Evolutionary conservation across 306 rosid species (phyloP).

Genomic region (Lathyrus tuberosus): DNA sequence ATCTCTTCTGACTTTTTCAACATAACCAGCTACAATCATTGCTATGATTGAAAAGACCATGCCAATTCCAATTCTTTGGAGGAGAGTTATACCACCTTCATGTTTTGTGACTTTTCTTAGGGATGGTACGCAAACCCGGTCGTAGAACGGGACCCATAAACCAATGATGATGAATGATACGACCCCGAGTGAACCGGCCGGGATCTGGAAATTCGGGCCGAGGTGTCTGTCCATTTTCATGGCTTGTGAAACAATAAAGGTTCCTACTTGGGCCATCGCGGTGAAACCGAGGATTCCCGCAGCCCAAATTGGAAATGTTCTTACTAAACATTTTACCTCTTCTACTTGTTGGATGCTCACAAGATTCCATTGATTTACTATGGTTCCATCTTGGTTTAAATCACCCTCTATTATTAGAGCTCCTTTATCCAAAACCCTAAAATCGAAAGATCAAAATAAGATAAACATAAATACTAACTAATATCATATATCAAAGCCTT

Average conservation of each 20-base stretch:
- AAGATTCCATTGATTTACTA: conserved; percentile 55
- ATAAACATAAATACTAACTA: neutral
- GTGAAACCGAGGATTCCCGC: conserved; percentile 46
- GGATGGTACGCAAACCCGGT: conserved; percentile 42
- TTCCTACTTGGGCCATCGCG: conserved; percentile 54
- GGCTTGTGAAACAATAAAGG: conserved; percentile 61
- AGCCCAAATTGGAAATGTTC: conserved; percentile 62
- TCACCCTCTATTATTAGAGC: conserved; percentile 60
- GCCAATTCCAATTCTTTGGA: conserved; percentile 52
- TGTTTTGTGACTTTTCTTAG: conserved; percentile 37
- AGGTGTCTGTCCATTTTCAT: conserved; percentile 54
- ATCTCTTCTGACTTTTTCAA: conserved; percentile 42
- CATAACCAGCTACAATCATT: conserved; percentile 42
- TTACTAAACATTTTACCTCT: conserved; percentile 54
- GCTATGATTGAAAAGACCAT: conserved; percentile 41
- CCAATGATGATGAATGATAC: conserved; percentile 44
- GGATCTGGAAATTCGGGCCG: conserved; percentile 47
- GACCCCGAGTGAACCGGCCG: conserved; percentile 45
- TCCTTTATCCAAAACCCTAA: conserved; percentile 61
- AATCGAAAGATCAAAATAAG: neutral
- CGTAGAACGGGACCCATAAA: conserved; percentile 49
- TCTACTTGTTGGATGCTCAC: conserved; percentile 72
- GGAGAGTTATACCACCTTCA: conserved; percentile 46
- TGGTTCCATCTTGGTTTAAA: conserved; percentile 54
- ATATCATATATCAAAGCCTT: too few relatives aligned